Conservation (phyloP, 179 eudicot species). For the Beta lomatogona region DNA sequence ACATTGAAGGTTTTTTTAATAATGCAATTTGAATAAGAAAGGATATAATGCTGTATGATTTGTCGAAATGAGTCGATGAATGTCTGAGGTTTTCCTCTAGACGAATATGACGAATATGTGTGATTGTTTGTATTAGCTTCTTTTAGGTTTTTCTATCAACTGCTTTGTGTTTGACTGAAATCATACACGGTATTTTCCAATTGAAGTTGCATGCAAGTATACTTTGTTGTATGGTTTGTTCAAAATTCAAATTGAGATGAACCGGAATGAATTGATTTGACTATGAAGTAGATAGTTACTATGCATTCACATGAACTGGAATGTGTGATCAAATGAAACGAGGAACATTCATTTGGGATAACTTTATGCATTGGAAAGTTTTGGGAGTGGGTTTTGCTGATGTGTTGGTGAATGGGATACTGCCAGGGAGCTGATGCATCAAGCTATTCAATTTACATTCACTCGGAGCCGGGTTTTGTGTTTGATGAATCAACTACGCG, state of each 20-base stretch:
- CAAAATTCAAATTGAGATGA: no score
- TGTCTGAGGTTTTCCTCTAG: no score
- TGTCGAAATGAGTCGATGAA: neutral
- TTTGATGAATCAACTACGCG: slow-evolving; percentile 77
- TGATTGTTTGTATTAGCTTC: neutral
- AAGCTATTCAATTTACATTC: slow-evolving; percentile 66
- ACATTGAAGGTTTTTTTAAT: no score
- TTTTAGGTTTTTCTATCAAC: neutral
- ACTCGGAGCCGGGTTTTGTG: slow-evolving; percentile 83
- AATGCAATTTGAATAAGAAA: neutral
- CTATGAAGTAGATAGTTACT: neutral
- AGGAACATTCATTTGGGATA: neutral
- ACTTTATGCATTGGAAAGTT: neutral
- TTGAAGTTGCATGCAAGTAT: neutral
- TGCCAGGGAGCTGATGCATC: slow-evolving; percentile 69
- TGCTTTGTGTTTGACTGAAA: neutral
- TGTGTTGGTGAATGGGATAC: slow-evolving; percentile 23
- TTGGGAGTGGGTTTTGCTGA: slow-evolving; percentile 1
- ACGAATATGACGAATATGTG: neutral
- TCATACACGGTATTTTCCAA: neutral
- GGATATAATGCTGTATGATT: neutral
- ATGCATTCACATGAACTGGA: neutral
- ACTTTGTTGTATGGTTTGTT: neutral
- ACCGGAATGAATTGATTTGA: neutral
- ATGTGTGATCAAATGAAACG: neutral